Conservation (phyloP, 2,329 filamentous ascomycete genomes). For the Dactylonectria macrodidyma region DNA sequence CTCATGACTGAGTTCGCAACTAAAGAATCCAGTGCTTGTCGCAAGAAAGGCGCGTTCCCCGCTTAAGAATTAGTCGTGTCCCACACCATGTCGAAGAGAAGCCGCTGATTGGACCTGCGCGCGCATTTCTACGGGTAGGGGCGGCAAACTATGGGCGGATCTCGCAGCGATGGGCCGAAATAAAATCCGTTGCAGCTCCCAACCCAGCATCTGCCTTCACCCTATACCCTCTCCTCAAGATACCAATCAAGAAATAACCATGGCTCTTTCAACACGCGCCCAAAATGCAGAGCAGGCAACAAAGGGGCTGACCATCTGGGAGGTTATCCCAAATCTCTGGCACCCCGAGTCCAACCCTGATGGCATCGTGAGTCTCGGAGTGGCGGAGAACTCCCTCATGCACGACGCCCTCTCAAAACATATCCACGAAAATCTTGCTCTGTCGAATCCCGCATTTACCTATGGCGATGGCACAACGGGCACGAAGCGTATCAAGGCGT, state of each 20-base stretch:
- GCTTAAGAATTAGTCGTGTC: slow-evolving; percentile 2
- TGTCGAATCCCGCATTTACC: slow-evolving; percentile 52
- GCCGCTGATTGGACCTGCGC: slow-evolving; percentile 12
- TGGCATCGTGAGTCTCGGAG: slow-evolving; percentile 65
- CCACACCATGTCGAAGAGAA: slow-evolving; percentile 1
- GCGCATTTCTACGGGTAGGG: slow-evolving; percentile 5
- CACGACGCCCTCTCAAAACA: slow-evolving; percentile 60
- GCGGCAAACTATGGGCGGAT: slow-evolving; percentile 22
- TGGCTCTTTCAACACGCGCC: slow-evolving; percentile 51
- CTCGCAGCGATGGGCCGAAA: slow-evolving; percentile 25
- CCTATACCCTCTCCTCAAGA: background rate
- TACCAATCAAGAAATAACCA: slow-evolving; percentile 3
- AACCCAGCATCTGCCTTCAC: background rate
- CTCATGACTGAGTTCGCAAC: background rate
- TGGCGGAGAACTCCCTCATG: slow-evolving; percentile 69
- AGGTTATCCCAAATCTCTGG: slow-evolving; percentile 62
- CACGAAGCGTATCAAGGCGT: slow-evolving; percentile 51
- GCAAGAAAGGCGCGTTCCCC: slow-evolving; percentile 2
- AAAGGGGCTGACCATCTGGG: slow-evolving; percentile 54
- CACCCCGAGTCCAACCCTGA: slow-evolving; percentile 56
- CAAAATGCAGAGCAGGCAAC: slow-evolving; percentile 46
- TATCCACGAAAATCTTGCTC: slow-evolving; percentile 56
- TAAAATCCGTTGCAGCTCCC: background rate
- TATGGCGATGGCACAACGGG: slow-evolving; percentile 59
- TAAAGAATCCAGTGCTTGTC: background rate